These are phyloP conservation scores for Neolentinus lepideus DNA, from an alignment of 1,284 basidiomycete genomes.

Conservation along the genomic window DNA sequence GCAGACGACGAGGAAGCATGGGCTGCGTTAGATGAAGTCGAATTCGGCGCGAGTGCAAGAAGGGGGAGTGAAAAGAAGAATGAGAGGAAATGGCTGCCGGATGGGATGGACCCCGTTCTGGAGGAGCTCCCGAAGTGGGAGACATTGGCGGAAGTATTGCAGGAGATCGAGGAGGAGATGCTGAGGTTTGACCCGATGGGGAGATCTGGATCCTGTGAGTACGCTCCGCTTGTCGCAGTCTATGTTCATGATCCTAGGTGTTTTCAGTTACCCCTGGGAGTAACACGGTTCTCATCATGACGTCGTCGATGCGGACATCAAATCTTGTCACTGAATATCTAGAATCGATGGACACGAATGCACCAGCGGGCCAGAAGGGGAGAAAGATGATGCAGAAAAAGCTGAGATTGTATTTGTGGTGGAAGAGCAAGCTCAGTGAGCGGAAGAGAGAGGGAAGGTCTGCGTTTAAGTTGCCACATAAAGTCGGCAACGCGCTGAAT, in stretches of 20 bases:
- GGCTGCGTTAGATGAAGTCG: conserved; percentile 59
- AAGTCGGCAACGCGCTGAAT: conserved; percentile 2
- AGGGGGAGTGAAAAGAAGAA: conserved; percentile 3
- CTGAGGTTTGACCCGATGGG: conserved; percentile 46
- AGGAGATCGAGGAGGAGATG: conserved; percentile 91
- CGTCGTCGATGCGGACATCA: conserved; percentile 75
- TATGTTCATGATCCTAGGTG: conserved; percentile 4
- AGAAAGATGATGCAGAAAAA: conserved; percentile 74
- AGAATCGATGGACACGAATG: conserved; percentile 50
- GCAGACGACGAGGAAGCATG: conserved; percentile 67
- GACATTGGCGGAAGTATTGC: conserved; percentile 76
- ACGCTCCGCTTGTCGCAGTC: neutral
- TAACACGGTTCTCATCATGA: conserved; percentile 85
- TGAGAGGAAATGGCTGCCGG: conserved; percentile 57
- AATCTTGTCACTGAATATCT: conserved; percentile 76
- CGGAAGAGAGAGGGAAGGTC: conserved; percentile 26
- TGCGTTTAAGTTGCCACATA: conserved; percentile 13
- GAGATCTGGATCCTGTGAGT: conserved; percentile 14
- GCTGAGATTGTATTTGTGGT: conserved; percentile 69
- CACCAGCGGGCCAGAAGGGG: conserved; percentile 54
- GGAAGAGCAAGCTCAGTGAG: conserved; percentile 64
- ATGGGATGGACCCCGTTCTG: conserved; percentile 78
- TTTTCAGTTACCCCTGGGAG: conserved; percentile 49
- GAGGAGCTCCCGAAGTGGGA: conserved; percentile 97
- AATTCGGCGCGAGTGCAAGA: conserved; percentile 24